Base-by-base conservation (phyloP, 371 early-diverging fungal genomes). In the Smittium mucronatum region DNA sequence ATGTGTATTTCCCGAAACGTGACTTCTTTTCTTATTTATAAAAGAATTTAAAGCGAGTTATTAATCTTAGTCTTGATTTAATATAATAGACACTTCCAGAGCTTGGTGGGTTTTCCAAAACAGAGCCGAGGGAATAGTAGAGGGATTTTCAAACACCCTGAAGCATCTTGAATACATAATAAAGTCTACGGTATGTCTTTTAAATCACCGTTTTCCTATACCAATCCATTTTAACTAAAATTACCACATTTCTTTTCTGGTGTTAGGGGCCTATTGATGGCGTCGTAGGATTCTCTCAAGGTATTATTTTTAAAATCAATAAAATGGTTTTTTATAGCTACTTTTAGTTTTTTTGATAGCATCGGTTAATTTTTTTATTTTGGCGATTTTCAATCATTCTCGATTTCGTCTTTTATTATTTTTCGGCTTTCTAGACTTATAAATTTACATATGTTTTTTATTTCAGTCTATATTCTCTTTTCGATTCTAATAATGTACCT, bases 281-380 rank as follows among this genome's bases (percentile, higher is more conserved):
- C 2, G 65, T 65, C 5, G 65, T 65, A 25, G 65, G 65, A 33
- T 65, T 65, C 34, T 65, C 65, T 34, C 65, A 65, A 33, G 65
- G 63, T 61, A 47, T 47, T 47, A 47, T 47, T 47, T 47, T 5
- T 47, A 21, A 47, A 47, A 47, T 11, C 47, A 21, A 11, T 5
- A 47, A 47, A 47, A 47, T 47, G 21, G 5, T 5, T 21, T 47
- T 21, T 47, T 11, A 11, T 47, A 47, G 5, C 5, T 11, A 47
- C 47, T 11, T 47, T 47, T 21, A 11, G 47, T 11, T 47, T 47
- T 47, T 11, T 47, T 11, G 11, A 11, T 21, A 11, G 21, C 47
- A 47, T 11, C 47, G 21, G 11, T 47, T 47, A 47, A 47, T 21
- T 5, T 47, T 11, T 47, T 5, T 21, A 11, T 47, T n/a, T n/a